Percentiles rank a stretch among this genome's conserved stretches.
Evolutionary conservation across 495 filamentous ascomycete species (phyloP).

Genomic region (Wilcoxina mikolae): DNA sequence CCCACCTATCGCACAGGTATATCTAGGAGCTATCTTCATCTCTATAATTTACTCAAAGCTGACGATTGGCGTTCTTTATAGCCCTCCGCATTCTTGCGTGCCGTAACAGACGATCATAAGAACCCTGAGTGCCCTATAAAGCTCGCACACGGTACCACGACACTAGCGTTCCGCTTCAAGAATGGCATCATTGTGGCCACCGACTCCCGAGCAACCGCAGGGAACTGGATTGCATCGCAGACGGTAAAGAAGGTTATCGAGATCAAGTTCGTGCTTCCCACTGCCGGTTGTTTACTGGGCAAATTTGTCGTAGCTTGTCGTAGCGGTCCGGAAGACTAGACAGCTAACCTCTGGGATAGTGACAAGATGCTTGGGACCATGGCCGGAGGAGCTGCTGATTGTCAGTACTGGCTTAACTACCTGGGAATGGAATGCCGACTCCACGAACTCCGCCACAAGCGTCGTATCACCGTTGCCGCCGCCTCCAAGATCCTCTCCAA

Average conservation of each 20-base stretch:
- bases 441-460: constrained; percentile 97
- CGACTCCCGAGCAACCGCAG: constrained; percentile 88
- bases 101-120: constrained; percentile 88
- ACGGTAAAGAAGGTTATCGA: constrained; percentile 99
- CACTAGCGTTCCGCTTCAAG: constrained; percentile 94
- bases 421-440: constrained; percentile 97
- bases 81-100: constrained; percentile 70
- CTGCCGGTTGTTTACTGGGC: no score
- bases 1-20: constrained; percentile 81
- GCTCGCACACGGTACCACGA: constrained; percentile 96
- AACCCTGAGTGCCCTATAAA: constrained; percentile 97
- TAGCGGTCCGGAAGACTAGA: neutral
- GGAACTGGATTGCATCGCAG: constrained; percentile 97
- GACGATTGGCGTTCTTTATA: no score
- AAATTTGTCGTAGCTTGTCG: no score
- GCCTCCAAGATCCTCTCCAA: constrained; percentile 98
- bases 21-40: neutral
- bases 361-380: constrained; percentile 78
- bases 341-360: constrained; percentile 5
- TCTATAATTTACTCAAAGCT: constrained; percentile 1
- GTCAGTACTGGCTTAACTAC: constrained; percentile 99
- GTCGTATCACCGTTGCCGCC: constrained; percentile 90
- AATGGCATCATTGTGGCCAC: constrained; percentile 96
- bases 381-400: constrained; percentile 97
- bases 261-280: constrained; percentile 67